phyloP scores from a whole-genome alignment of 2,329 filamentous ascomycete genomes.

The Teratosphaeria destructans region DNA sequence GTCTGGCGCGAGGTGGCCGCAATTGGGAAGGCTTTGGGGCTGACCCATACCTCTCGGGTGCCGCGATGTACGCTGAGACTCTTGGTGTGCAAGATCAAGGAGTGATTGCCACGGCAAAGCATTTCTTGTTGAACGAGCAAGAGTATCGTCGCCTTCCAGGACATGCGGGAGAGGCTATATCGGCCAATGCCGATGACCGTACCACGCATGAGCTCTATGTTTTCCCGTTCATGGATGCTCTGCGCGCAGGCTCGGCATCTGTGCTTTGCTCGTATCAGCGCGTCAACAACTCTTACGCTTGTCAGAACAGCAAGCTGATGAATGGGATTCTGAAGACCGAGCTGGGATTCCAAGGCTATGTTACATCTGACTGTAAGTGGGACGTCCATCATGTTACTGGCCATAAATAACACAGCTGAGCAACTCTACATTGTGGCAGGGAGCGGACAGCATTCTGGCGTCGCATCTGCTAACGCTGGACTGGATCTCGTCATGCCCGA shows the following conservation, averaged over 20 bases:
- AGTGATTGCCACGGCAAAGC: slow-evolving; percentile 70
- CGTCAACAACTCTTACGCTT: slow-evolving; percentile 60
- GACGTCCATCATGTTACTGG: not conserved
- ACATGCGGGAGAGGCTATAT: slow-evolving; percentile 40
- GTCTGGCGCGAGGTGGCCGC: slow-evolving; percentile 30
- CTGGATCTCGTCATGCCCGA: slow-evolving; percentile 74
- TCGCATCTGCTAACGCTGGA: slow-evolving; percentile 44
- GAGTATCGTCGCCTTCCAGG: slow-evolving; percentile 47
- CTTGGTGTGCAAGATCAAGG: slow-evolving; percentile 53
- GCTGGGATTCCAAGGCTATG: slow-evolving; percentile 41
- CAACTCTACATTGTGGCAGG: slow-evolving; percentile 20
- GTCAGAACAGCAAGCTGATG: slow-evolving; percentile 55
- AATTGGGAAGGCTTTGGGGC: slow-evolving; percentile 66
- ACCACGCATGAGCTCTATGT: slow-evolving; percentile 61
- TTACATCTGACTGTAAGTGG: not conserved
- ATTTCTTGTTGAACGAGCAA: slow-evolving; percentile 64
- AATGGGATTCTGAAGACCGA: slow-evolving; percentile 59
- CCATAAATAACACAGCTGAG: not conserved
- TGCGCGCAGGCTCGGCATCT: slow-evolving; percentile 55
- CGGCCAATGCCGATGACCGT: slow-evolving; percentile 54
- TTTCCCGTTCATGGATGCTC: slow-evolving; percentile 62
- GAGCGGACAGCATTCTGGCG: slow-evolving; percentile 49
- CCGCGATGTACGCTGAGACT: not conserved
- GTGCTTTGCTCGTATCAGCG: slow-evolving; percentile 69
- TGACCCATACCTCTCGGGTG: slow-evolving; percentile 48